Conservation (phyloP, 2,329 filamentous ascomycete genomes). For the Penicillium aurantiogriseum region DNA sequence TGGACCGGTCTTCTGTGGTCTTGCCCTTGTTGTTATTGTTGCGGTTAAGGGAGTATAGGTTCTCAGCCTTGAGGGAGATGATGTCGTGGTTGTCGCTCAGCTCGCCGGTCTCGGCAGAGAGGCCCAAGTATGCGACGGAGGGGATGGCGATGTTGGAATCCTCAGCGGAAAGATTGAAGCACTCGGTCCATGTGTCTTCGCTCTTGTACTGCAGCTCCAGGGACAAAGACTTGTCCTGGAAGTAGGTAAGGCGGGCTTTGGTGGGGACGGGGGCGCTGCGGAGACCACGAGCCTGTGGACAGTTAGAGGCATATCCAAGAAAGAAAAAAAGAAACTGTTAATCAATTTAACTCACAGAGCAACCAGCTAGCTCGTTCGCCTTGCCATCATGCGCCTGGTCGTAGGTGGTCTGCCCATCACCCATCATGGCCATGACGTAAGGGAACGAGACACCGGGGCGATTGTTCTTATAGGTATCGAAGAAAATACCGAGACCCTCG, state of each 20-base stretch:
- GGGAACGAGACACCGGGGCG: slow-evolving; percentile 92
- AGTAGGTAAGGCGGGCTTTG: slow-evolving; percentile 87
- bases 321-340: background rate
- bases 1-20: slow-evolving; percentile 25
- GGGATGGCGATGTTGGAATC: slow-evolving; percentile 73
- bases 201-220: slow-evolving; percentile 93
- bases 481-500: slow-evolving; percentile 90
- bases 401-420: slow-evolving; percentile 84
- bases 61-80: slow-evolving; percentile 79
- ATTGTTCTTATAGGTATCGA: slow-evolving; percentile 99
- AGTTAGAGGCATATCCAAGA: background rate
- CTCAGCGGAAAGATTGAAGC: slow-evolving; percentile 69
- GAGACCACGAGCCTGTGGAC: slow-evolving; percentile 70
- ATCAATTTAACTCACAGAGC: slow-evolving; percentile 60
- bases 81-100: slow-evolving; percentile 98
- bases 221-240: slow-evolving; percentile 88
- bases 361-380: slow-evolving; percentile 86
- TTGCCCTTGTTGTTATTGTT: slow-evolving; percentile 43
- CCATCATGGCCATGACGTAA: slow-evolving; percentile 97
- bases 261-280: slow-evolving; percentile 77
- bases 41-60: slow-evolving; percentile 62
- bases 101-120: slow-evolving; percentile 81
- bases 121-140: slow-evolving; percentile 63
- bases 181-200: slow-evolving; percentile 82
- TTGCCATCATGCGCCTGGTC: slow-evolving; percentile 96